Percentiles rank a stretch among this genome's conserved stretches.
Conservation (phyloP, 1,284 basidiomycete genomes). For the Anthracocystis panici-leucophaei region DNA sequence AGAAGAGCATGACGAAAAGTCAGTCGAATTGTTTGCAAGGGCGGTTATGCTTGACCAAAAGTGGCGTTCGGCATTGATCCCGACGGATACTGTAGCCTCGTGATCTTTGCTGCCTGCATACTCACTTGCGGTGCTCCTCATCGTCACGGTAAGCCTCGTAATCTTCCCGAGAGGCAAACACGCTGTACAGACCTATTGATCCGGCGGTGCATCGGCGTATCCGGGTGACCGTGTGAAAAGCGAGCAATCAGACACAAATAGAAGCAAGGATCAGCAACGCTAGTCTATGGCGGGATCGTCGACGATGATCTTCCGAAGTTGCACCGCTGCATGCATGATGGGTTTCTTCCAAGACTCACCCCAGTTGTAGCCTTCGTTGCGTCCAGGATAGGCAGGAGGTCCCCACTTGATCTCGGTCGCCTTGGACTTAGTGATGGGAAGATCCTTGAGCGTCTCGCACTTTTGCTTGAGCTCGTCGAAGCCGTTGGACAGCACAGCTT, state of each 20-base stretch:
- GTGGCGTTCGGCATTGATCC: conserved; percentile 10
- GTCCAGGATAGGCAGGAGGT: conserved; percentile 54
- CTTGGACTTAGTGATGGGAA: conserved; percentile 52
- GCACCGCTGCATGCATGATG: conserved; percentile 4
- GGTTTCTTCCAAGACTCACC: conserved; percentile 25
- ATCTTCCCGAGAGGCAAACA: conserved; percentile 52
- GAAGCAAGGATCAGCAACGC: neutral
- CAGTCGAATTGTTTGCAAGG: conserved; percentile 6
- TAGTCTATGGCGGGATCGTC: neutral
- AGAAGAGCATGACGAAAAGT: conserved; percentile 9
- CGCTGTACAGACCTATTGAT: conserved; percentile 52
- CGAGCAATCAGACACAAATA: neutral
- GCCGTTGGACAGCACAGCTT: conserved; percentile 57
- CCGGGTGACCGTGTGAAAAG: conserved; percentile 4
- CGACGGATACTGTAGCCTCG: neutral
- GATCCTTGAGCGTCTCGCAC: conserved; percentile 54
- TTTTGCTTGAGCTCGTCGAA: conserved; percentile 62
- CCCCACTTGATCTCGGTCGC: conserved; percentile 58
- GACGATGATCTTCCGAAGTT: conserved; percentile 4
- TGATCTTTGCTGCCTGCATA: conserved; percentile 12
- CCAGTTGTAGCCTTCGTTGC: conserved; percentile 63
- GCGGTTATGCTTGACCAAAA: neutral
- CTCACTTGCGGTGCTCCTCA: conserved; percentile 64
- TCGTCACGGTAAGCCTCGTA: conserved; percentile 62
- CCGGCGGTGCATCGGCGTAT: conserved; percentile 3